Evolutionary conservation across 768 basidiomycete genomes (phyloP).

Genomic region (Chiua virens): DNA sequence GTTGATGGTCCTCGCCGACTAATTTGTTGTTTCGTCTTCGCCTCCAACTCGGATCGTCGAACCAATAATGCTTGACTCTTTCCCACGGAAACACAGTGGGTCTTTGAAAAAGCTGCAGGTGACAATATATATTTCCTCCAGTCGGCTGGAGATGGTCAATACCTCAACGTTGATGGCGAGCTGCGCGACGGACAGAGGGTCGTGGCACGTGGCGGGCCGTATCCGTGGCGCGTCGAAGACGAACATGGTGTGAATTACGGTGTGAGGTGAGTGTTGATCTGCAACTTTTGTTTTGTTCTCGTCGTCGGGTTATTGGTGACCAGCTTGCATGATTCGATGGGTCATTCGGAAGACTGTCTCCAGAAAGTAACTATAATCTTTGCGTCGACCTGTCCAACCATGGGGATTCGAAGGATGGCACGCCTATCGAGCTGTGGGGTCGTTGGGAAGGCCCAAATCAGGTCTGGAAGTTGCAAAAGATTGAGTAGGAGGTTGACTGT

Average conservation of each 20-base stretch:
- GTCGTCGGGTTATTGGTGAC: too few relatives aligned
- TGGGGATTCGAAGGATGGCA: slow-evolving; percentile 46
- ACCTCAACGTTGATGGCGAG: slow-evolving; percentile 37
- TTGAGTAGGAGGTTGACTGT: slow-evolving; percentile 1
- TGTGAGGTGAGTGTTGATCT: slow-evolving; percentile 40
- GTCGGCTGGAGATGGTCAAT: slow-evolving; percentile 40
- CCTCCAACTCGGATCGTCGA: not conserved
- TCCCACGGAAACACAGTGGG: slow-evolving; percentile 41
- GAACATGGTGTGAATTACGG: slow-evolving; percentile 32
- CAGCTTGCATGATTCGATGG: too few relatives aligned
- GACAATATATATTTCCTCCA: slow-evolving; percentile 42
- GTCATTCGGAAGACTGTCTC: slow-evolving; percentile 39
- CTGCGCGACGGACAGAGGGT: slow-evolving; percentile 39
- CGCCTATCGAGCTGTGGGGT: slow-evolving; percentile 47
- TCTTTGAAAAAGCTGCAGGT: slow-evolving; percentile 26
- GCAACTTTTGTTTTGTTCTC: too few relatives aligned
- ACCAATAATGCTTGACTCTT: too few relatives aligned
- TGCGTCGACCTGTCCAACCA: slow-evolving; percentile 48
- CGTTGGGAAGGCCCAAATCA: slow-evolving; percentile 54
- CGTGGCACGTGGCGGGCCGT: slow-evolving; percentile 36
- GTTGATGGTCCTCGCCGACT: too few relatives aligned
- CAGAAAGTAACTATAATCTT: slow-evolving; percentile 38
- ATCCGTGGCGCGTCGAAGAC: slow-evolving; percentile 54
- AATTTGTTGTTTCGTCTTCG: not conserved
- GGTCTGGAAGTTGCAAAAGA: slow-evolving; percentile 39